Evolutionary conservation across 805 yeast genomes (phyloP), one percentile per base, ranked within the genome.

Genomic region (Metschnikowia lunata): DNA sequence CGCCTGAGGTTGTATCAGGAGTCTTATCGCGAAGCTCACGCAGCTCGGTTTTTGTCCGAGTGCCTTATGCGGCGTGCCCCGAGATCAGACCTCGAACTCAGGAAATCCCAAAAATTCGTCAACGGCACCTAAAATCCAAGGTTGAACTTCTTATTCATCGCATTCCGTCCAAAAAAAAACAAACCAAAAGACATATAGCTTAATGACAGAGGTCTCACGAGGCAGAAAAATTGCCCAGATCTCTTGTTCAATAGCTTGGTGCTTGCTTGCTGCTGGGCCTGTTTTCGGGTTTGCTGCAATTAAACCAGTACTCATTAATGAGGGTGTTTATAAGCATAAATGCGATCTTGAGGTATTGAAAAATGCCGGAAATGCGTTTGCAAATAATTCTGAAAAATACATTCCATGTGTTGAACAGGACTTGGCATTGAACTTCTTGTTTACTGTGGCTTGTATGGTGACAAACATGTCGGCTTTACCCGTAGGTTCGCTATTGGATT

Each of bases 231-330:
- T 72, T 8, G 45, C 72, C 2, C 95, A 88, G 60, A 75, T 86
- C 9, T 39, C 48, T 28, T 86, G 96, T 64, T 90, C 97, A 27
- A 77, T 88, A 13, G 43, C 73, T 0, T 90, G 96, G 96, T 91
- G 97, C 66, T 67, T 90, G 11, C 71, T 88, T 32, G 88, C 96
- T 0, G 97, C 96, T 0, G 98, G 97, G 6, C 88, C 95, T 1
- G 82, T 90, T 11, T 90, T 90, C 72, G 98, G 98, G 4, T 90
- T 90, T 69, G 97, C 97, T 23, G 97, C 98, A 3, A 69, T 90
- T 43, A 91, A 91, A 59, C 95, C 95, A 6, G 79, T 90, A 9
- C 66, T 91, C 36, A 75, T 88, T 14, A 61, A 72, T 8, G 90
- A 91, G 59, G 89, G 91, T 4, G 83, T 90, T 4, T 91, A 90